Evolutionary conservation across 305 asterid genomes (phyloP).

Genomic region (Solanum aculeatissimum): DNA sequence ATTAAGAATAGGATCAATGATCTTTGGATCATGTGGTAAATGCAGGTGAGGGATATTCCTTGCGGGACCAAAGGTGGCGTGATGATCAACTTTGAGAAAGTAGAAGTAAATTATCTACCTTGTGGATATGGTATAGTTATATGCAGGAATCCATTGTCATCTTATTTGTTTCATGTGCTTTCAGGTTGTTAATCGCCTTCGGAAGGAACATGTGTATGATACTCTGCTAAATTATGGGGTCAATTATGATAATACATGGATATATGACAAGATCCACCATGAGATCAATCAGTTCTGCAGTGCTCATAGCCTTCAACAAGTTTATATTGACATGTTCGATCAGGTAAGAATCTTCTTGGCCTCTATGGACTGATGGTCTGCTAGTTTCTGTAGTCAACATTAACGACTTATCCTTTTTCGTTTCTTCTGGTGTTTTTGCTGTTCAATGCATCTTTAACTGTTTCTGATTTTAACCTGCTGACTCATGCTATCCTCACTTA

Average conservation of each 20-base stretch:
- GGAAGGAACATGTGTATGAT: slow-evolving; percentile 70
- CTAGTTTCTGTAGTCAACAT: background rate
- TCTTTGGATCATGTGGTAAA: slow-evolving; percentile 4
- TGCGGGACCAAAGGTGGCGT: slow-evolving; percentile 99
- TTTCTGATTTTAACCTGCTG: background rate
- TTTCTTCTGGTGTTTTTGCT: background rate
- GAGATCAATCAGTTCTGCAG: slow-evolving; percentile 99
- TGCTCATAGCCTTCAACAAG: slow-evolving; percentile 91
- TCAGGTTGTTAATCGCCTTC: slow-evolving; percentile 96
- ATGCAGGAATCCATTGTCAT: background rate
- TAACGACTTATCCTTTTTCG: background rate
- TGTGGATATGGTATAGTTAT: background rate
- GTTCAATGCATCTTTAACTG: background rate
- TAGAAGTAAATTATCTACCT: slow-evolving; percentile 47
- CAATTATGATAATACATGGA: slow-evolving; percentile 95
- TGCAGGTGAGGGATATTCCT: slow-evolving; percentile 94
- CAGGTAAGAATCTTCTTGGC: slow-evolving; percentile 41
- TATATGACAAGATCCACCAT: slow-evolving; percentile 97
- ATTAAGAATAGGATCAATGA: background rate
- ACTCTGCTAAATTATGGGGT: slow-evolving; percentile 86
- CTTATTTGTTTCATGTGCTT: slow-evolving; percentile 1
- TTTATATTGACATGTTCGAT: slow-evolving; percentile 97
- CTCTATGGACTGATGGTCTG: background rate
- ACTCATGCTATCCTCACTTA: background rate
- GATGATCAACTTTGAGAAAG: slow-evolving; percentile 88